Base-by-base conservation (phyloP, 257 asterid genomes). In the Solanum medicagineum region DNA sequence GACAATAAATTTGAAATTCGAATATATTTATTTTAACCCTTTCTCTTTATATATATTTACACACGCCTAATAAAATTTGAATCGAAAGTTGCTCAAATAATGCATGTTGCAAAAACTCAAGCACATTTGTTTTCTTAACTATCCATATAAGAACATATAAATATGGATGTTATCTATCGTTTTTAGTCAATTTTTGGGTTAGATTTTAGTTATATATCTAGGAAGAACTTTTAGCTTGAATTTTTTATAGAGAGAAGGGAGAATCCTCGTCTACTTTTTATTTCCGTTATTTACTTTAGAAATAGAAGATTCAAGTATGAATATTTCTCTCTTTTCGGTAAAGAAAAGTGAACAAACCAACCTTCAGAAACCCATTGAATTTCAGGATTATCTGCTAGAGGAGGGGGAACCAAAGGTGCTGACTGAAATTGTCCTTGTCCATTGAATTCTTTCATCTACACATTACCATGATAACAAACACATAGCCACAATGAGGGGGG, bases 361-460 rank as follows among this genome's bases (percentile, higher is more conserved):
- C 98, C 98, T 95, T 93, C 97, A 83, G 97, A 93, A 86, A 91
- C 94, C 97, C 98, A 94, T 91, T 95, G 90, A 81, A 93, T 85
- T 87, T 93, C 95, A 74, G 94, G 93, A 36, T 91, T 91, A 51
- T 87, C 93, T 56, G 87, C 90, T 4, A 89, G 89, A 44, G 90
- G 90, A 44, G 90, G 91, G 40, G 87, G 82, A 24, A 81, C 92
- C 83, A 95, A 87, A 73, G 97, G 97, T 79, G 93, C 97, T 47
- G 99, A 94, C 84, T 91, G 94, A 85, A 83, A 70, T 74, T 85
- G 89, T 40, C 86, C 68, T 29, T 93, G 65, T 85, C 91, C 82
- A 83, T 88, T 87, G 71, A 90, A 94, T 62, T 93, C 95, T 82
- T 95, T 92, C 98, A 95, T 94, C 99, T 95, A 90, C 87, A 86